Percentiles rank a stretch among this genome's conserved stretches.
These are phyloP conservation scores for Trametes coccinea DNA, from an alignment of 768 basidiomycete genomes.

Conservation along the genomic window DNA sequence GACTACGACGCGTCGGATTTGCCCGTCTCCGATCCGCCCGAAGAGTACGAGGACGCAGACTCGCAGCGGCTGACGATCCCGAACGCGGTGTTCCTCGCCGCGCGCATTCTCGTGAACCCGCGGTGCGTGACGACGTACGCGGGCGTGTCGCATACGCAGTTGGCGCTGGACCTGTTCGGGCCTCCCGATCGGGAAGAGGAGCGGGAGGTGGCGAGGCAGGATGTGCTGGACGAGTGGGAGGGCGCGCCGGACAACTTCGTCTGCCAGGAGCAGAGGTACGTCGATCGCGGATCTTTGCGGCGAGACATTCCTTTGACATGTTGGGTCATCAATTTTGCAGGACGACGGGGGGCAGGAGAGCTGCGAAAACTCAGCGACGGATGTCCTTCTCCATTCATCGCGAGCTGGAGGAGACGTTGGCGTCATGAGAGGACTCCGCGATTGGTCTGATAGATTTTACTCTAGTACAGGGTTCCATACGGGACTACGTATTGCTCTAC, in stretches of 20 bases:
- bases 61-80: constrained; percentile 60
- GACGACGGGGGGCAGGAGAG: constrained; percentile 86
- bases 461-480: too few relatives aligned
- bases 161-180: constrained; percentile 94
- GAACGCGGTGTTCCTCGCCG: constrained; percentile 85
- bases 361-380: constrained; percentile 84
- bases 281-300: constrained; percentile 1
- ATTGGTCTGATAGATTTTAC: too few relatives aligned
- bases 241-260: constrained; percentile 97
- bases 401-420: constrained; percentile 46
- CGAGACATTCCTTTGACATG: not conserved
- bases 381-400: constrained; percentile 83
- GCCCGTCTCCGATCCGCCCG: constrained; percentile 30
- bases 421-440: not conserved
- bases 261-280: constrained; percentile 90
- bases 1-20: constrained; percentile 74
- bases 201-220: constrained; percentile 56
- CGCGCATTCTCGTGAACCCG: constrained; percentile 92
- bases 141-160: constrained; percentile 92
- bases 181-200: constrained; percentile 41
- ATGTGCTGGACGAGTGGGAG: constrained; percentile 92
- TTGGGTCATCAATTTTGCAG: constrained; percentile 36
- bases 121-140: constrained; percentile 98
- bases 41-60: constrained; percentile 37
- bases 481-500: too few relatives aligned